Evolutionary conservation across 306 rosid species (phyloP).

Genomic region (Begonia loranthoides): DNA sequence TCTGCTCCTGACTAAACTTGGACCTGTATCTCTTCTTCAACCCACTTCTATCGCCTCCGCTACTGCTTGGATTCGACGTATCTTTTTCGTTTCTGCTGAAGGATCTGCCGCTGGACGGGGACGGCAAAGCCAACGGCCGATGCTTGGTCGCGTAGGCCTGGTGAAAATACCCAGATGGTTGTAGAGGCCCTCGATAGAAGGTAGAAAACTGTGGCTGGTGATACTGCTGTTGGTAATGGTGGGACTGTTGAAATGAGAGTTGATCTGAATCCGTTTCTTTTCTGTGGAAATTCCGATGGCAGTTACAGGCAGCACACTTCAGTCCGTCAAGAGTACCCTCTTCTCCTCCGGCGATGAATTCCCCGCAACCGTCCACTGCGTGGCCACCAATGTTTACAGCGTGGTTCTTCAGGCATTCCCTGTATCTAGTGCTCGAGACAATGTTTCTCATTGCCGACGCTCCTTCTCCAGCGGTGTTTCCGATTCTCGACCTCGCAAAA

Average conservation of each 20-base stretch:
- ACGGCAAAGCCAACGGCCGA: slow-evolving; percentile 40
- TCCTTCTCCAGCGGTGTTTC: slow-evolving; percentile 11
- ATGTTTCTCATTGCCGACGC: slow-evolving; percentile 11
- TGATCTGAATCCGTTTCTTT: slow-evolving; percentile 31
- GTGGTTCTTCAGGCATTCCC: slow-evolving; percentile 77
- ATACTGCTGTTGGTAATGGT: slow-evolving; percentile 13
- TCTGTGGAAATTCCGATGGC: slow-evolving; percentile 89
- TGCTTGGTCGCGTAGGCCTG: slow-evolving; percentile 23
- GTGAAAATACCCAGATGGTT: slow-evolving; percentile 44
- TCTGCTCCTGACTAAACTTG: slow-evolving; percentile 64
- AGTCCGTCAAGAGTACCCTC: slow-evolving; percentile 67
- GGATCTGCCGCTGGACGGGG: slow-evolving; percentile 20
- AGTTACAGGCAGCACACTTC: slow-evolving; percentile 79
- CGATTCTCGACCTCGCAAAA: slow-evolving; percentile 11
- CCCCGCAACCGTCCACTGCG: slow-evolving; percentile 77
- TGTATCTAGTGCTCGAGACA: slow-evolving; percentile 28
- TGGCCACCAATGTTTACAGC: slow-evolving; percentile 57
- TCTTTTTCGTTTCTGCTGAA: slow-evolving; percentile 48
- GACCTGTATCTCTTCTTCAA: slow-evolving; percentile 55
- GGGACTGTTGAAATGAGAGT: slow-evolving; percentile 11
- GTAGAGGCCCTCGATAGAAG: slow-evolving; percentile 25
- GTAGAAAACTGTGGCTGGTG: slow-evolving; percentile 12
- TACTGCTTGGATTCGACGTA: slow-evolving; percentile 61
- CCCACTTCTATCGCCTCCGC: slow-evolving; percentile 28
- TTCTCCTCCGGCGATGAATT: slow-evolving; percentile 63